A percentile compares a stretch with the other conserved stretches of the same genome.
phyloP scores from a whole-genome alignment of 257 asterid genomes.

The Gynochthodes officinalis region DNA sequence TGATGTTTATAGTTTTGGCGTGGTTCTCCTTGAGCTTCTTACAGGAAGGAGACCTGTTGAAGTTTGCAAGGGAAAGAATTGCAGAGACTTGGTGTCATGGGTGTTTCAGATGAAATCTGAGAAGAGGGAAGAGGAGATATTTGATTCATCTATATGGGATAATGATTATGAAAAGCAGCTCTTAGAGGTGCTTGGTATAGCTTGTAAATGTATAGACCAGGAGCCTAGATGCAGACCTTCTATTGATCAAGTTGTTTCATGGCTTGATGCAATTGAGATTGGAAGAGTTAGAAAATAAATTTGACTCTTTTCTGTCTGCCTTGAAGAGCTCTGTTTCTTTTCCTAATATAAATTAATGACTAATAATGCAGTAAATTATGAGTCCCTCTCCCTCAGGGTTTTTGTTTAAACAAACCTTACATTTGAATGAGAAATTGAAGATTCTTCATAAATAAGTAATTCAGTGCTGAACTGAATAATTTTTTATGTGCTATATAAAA shows the following conservation, averaged over 20 bases:
- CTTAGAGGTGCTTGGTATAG: conserved; percentile 62
- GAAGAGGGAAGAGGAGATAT: conserved; percentile 66
- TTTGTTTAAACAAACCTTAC: not conserved
- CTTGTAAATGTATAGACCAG: conserved; percentile 75
- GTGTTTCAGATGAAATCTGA: conserved; percentile 70
- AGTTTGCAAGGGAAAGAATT: conserved; percentile 69
- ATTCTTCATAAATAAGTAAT: not conserved
- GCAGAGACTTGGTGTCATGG: conserved; percentile 85
- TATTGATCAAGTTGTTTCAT: conserved; percentile 74
- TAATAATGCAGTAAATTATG: conserved; percentile 11
- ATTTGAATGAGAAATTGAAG: not conserved
- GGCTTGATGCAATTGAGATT: conserved; percentile 67
- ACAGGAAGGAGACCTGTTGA: conserved; percentile 88
- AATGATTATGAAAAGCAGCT: conserved; percentile 52
- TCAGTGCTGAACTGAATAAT: too few species aligned
- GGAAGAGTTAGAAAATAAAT: conserved; percentile 37
- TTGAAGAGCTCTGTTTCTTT: conserved; percentile 6
- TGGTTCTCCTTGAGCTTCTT: conserved; percentile 83
- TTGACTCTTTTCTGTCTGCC: conserved; percentile 6
- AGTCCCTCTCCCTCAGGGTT: conserved; percentile 8
- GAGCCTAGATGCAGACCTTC: conserved; percentile 80
- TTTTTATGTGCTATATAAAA: too few species aligned
- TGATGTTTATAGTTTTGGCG: conserved; percentile 86
- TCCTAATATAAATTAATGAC: conserved; percentile 19
- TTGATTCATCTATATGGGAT: conserved; percentile 52